Conservation (phyloP, 2,329 filamentous ascomycete genomes). For the Blumeriella jaapii region DNA sequence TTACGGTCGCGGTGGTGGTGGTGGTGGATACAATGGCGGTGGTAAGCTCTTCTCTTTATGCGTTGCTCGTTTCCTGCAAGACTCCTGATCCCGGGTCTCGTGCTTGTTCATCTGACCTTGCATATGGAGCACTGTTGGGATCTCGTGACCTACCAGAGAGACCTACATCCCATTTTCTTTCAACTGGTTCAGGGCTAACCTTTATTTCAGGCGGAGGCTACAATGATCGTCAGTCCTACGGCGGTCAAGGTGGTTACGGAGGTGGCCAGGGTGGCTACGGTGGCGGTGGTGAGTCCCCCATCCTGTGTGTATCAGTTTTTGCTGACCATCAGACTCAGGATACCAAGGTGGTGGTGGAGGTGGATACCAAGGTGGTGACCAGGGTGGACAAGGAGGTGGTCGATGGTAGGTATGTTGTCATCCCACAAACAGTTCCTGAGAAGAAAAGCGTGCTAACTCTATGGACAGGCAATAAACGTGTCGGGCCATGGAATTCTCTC, state of each 20-base stretch:
- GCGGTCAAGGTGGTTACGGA: conserved; percentile 27
- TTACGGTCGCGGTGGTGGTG: conserved; percentile 28
- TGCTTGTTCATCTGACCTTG: not conserved
- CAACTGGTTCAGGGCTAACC: conserved; percentile 30
- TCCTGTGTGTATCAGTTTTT: no score
- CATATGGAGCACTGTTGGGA: not conserved
- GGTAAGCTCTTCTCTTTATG: not conserved
- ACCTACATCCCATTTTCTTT: not conserved
- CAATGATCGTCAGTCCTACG: conserved; percentile 43
- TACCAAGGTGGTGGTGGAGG: conserved; percentile 22
- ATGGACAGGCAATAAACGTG: no score
- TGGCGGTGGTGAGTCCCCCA: conserved; percentile 18
- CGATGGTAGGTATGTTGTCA: conserved; percentile 19
- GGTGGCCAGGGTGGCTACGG: conserved; percentile 30
- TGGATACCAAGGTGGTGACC: conserved; percentile 22
- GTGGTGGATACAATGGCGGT: conserved; percentile 27
- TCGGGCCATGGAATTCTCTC: conserved; percentile 21
- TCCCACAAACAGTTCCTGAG: no score
- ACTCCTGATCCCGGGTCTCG: not conserved
- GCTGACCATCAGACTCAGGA: conserved; percentile 19
- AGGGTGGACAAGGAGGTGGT: conserved; percentile 22
- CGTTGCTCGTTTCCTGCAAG: not conserved
- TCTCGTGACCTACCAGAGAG: not conserved
- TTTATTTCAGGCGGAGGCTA: conserved; percentile 23
- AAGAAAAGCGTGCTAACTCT: no score